Conservation (phyloP, 2,329 filamentous ascomycete genomes). For the Neonectria ditissima region DNA sequence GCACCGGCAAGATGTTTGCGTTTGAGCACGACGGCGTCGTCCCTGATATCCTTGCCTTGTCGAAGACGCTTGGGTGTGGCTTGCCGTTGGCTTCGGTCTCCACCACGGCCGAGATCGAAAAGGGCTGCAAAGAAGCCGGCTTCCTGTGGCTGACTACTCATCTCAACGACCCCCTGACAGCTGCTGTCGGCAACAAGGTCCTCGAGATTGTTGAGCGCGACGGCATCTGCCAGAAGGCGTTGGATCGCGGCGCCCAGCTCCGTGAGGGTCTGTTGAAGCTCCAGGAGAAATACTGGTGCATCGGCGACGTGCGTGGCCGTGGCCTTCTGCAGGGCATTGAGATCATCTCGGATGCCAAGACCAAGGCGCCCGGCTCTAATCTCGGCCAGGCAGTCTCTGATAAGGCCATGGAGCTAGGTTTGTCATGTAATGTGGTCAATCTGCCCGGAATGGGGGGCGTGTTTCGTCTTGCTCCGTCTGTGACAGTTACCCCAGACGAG, state of each 20-base stretch:
- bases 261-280: constrained; percentile 56
- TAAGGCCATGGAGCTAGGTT: constrained; percentile 57
- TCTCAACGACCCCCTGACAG: constrained; percentile 65
- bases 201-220: constrained; percentile 66
- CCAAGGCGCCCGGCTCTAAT: constrained; percentile 55
- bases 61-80: constrained; percentile 67
- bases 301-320: constrained; percentile 64
- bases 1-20: constrained; percentile 69
- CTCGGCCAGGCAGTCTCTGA: constrained; percentile 58
- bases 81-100: constrained; percentile 63
- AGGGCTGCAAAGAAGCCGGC: constrained; percentile 55
- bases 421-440: constrained; percentile 63
- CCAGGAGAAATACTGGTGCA: constrained; percentile 62
- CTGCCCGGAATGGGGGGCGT: constrained; percentile 61
- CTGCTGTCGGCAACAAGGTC: constrained; percentile 66
- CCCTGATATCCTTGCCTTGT: constrained; percentile 45
- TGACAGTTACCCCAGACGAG: constrained; percentile 59
- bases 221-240: constrained; percentile 55
- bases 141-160: constrained; percentile 66
- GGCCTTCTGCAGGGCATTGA: constrained; percentile 64
- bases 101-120: constrained; percentile 62
- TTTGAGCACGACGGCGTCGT: constrained; percentile 56
- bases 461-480: constrained; percentile 63
- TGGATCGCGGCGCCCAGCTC: constrained; percentile 56
- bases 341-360: constrained; percentile 57